Evolutionary conservation across 352 stramenopile genomes (phyloP).

Genomic region (Phytopythium sindhum): DNA sequence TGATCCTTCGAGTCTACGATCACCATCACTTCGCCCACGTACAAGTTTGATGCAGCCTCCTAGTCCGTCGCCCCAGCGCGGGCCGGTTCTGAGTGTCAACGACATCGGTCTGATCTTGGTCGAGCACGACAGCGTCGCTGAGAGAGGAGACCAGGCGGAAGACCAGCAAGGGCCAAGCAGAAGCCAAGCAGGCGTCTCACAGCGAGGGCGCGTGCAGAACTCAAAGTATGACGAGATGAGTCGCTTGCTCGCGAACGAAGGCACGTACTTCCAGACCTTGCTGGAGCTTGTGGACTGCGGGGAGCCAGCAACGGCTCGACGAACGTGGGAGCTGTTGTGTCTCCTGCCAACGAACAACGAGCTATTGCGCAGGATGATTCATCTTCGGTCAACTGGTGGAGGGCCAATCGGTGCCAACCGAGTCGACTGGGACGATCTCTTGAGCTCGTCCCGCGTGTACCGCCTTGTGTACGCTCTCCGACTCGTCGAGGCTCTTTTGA

Average conservation of each 20-base stretch:
- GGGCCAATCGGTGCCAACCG: constrained; percentile 9
- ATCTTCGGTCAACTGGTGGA: constrained; percentile 24
- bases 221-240: constrained; percentile 33
- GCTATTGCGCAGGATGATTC: constrained; percentile 63
- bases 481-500: constrained; percentile 63
- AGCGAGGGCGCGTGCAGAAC: background rate
- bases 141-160: background rate
- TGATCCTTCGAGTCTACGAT: constrained; percentile 19
- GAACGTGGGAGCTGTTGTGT: constrained; percentile 74
- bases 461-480: constrained; percentile 63
- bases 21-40: constrained; percentile 33
- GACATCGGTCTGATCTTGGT: constrained; percentile 9
- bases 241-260: constrained; percentile 59
- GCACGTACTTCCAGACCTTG: constrained; percentile 46
- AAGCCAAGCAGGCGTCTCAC: constrained; percentile 12
- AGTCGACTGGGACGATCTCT: constrained; percentile 41
- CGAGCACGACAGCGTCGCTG: background rate
- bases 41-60: constrained; percentile 41
- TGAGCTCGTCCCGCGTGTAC: constrained; percentile 47
- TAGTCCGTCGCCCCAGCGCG: constrained; percentile 34
- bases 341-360: constrained; percentile 65
- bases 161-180: background rate
- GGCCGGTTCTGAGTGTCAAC: constrained; percentile 40
- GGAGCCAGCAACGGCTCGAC: constrained; percentile 39
- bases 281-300: constrained; percentile 58